Evolutionary conservation across 768 basidiomycete species (phyloP), one percentile per base, ranked within the genome.

Genomic region (Naganishia antarctica): DNA sequence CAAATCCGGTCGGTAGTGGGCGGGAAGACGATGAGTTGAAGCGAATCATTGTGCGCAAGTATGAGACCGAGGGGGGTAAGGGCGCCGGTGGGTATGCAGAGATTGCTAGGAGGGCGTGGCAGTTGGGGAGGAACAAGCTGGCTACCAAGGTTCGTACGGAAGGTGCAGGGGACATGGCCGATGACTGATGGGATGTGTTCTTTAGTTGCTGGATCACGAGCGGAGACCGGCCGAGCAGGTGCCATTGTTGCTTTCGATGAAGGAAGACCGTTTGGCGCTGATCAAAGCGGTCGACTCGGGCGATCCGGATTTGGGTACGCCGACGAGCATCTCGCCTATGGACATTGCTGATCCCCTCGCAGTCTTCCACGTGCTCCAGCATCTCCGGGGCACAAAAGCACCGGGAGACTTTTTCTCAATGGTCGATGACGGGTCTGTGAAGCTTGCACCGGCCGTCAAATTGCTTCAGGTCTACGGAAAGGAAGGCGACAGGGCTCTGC

Each of bases 401-500:
- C 82, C 96, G 8, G 96, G 96, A 7, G 84, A 87, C 34, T 96
- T 99, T 80, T 99, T 99, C 83, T 86, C 87, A 18, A 81, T 97
- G 25, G 85, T 99, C 50, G 92, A 98, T 78, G 91, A 93, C 57
- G 89, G 90, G 13, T 90, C 91, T 2, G 81, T 85, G 37, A 78
- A 80, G 45, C 83, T 94, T 8, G 83, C 82, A 3, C 85, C 84
- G n/a, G 91, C 90, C 0, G 85, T 85, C 68, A 85, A 82, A 65
- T 79, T 96, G 3, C 81, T 94, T 47, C 89, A 94, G 74, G 90
- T 93, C 0, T 94, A 93, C 74, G 91, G 90, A 0, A 80, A 88
- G 41, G 89, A 92, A 74, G 91, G 91, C 71, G 89, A 94, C 73
- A 81, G 88, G 57, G 90, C 90, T 68, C 88, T 98, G 85, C 80